Percentiles rank a stretch among this genome's conserved stretches.
Conservation (phyloP, 2,329 filamentous ascomycete species). For the Fusarium acutatum region DNA sequence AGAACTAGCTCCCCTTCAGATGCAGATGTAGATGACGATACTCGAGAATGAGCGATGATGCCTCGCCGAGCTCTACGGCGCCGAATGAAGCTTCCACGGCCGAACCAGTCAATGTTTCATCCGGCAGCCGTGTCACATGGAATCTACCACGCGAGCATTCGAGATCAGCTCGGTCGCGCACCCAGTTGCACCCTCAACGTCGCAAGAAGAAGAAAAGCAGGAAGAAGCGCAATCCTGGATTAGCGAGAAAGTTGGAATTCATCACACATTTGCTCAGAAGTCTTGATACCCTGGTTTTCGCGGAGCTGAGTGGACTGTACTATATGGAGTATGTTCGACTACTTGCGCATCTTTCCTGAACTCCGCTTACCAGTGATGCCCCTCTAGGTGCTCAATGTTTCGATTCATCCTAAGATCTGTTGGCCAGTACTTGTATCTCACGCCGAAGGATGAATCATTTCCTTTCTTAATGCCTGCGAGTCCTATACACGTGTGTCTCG, state of each 20-base stretch:
- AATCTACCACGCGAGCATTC: conserved; percentile 20
- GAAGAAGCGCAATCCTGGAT: conserved; percentile 51
- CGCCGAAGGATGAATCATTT: conserved; percentile 67
- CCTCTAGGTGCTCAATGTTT: conserved; percentile 68
- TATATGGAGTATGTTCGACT: conserved; percentile 70
- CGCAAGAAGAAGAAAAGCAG: conserved; percentile 49
- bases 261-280: conserved; percentile 67
- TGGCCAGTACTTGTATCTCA: conserved; percentile 70
- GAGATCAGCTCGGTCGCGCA: conserved; percentile 21
- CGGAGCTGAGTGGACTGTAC: conserved; percentile 71
- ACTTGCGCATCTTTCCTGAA: not conserved
- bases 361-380: conserved; percentile 23
- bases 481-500: conserved; percentile 64
- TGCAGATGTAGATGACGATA: conserved; percentile 45
- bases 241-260: conserved; percentile 68
- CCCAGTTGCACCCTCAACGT: conserved; percentile 44
- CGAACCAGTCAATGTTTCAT: conserved; percentile 14
- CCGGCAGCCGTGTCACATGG: conserved; percentile 33
- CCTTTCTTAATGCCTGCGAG: conserved; percentile 64
- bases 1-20: conserved; percentile 39
- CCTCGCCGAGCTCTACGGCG: conserved; percentile 53
- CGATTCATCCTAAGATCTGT: conserved; percentile 67
- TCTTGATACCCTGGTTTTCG: conserved; percentile 70
- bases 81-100: conserved; percentile 38
- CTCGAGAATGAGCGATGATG: conserved; percentile 62